Conservation (phyloP, 108 stramenopile species). For the Conticribra weissflogii region DNA sequence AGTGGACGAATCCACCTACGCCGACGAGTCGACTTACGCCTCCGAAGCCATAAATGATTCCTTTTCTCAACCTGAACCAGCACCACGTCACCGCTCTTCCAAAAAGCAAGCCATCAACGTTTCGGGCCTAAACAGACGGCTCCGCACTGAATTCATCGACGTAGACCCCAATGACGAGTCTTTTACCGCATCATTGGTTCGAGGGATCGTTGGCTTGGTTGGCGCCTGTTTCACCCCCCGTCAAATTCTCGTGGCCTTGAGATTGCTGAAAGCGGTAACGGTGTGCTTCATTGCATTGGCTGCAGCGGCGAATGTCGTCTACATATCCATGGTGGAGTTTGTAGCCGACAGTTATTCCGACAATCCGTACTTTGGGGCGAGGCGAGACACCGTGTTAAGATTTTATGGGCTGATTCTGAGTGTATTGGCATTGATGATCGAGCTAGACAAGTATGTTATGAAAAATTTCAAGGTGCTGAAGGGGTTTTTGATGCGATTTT, state of each 20-base stretch:
- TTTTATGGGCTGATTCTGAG: slow-evolving; percentile 62
- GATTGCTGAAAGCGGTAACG: slow-evolving; percentile 72
- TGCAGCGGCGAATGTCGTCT: slow-evolving; percentile 63
- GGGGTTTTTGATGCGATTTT: slow-evolving; percentile 63
- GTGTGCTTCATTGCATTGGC: slow-evolving; percentile 68
- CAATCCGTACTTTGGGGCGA: slow-evolving; percentile 57
- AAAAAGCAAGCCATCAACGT: slow-evolving; percentile 19
- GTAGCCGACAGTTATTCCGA: slow-evolving; percentile 32
- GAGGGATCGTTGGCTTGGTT: slow-evolving; percentile 43
- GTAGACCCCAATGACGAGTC: slow-evolving; percentile 43
- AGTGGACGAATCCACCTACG: slow-evolving; percentile 26
- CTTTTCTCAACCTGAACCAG: not conserved
- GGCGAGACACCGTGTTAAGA: slow-evolving; percentile 67
- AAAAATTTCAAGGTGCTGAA: slow-evolving; percentile 68
- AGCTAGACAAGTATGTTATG: slow-evolving; percentile 63
- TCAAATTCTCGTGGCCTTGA: slow-evolving; percentile 65
- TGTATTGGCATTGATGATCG: slow-evolving; percentile 62
- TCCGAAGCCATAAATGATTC: slow-evolving; percentile 13
- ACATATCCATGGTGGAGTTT: slow-evolving; percentile 71
- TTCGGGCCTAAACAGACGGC: slow-evolving; percentile 42
- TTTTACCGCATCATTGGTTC: slow-evolving; percentile 21
- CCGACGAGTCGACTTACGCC: slow-evolving; percentile 7
- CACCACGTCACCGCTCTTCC: slow-evolving; percentile 2
- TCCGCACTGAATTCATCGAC: slow-evolving; percentile 47
- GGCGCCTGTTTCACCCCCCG: slow-evolving; percentile 60